Base-by-base conservation (phyloP, 2,329 filamentous ascomycete species). In the Stagonosporopsis vannaccii region DNA sequence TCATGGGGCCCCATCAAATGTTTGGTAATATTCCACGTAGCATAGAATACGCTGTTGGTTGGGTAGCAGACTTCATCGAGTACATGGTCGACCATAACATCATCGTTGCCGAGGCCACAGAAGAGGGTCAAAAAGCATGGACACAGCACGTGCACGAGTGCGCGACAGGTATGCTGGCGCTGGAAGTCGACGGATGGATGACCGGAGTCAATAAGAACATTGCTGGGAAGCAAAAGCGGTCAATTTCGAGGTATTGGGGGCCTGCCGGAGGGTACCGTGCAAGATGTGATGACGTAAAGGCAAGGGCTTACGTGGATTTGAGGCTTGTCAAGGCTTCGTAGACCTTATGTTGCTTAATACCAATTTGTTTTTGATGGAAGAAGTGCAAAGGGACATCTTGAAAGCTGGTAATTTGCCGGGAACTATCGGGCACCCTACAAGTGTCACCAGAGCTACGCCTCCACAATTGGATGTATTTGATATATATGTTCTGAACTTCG, bases 101-200 rank as follows among this genome's bases (percentile, higher is more conserved):
- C 12, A 73, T 67, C 0, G 74, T 66, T 20, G 70, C 75, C 2
- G 79, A 80, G 62, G 71, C 80, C 2, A 81, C 76, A 0, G 61
- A 73, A 6, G 72, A 79, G 35, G 77, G 69, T 0, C 63, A 84
- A 35, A 69, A 72, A 61, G 12, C 56, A 3, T 84, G 81, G 81
- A 81, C 79, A 0, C 67, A 80, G 35, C 82, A 84, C 70, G 82
- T 84, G 2, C 67, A 77, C 22, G 73, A 80, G 3, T 81, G 79
- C 47, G 76, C 77, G 0, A 67, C 78, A 32, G 81, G 81, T 0
- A 55, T 80, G 9, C 60, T 84, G 23, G 73, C 76, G 0, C 80
- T 80, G 55, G 77, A 82, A 58, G 79, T 83, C 0, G 81, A 84
- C 57, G 79, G 76, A 1, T 85, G 82, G 82, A 83, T 84, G 81